Evolutionary conservation across 2,329 filamentous ascomycete species (phyloP).

Genomic region (Emmonsiellopsis sp.): DNA sequence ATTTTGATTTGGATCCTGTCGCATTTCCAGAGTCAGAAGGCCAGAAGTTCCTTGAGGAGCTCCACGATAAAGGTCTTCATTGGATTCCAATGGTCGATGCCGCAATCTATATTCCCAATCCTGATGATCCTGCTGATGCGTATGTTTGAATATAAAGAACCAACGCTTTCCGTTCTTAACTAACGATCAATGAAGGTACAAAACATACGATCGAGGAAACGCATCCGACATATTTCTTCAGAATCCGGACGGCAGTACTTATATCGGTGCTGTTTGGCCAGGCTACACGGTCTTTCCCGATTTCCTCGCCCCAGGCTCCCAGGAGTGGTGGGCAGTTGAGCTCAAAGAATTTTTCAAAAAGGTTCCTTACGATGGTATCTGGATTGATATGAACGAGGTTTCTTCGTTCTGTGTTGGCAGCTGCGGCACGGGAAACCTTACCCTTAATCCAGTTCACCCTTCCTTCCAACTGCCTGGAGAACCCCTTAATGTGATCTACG

Average conservation of each 20-base stretch:
- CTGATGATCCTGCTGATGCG: conserved; percentile 55
- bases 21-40: conserved; percentile 43
- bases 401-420: conserved; percentile 60
- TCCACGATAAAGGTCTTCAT: conserved; percentile 47
- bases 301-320: conserved; percentile 49
- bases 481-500: conserved; percentile 47
- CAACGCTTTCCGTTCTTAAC: conserved; percentile 8
- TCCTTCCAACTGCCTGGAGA: conserved; percentile 58
- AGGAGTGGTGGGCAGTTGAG: conserved; percentile 51
- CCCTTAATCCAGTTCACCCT: conserved; percentile 59
- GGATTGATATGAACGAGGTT: conserved; percentile 56
- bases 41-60: conserved; percentile 40
- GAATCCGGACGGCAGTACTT: conserved; percentile 45
- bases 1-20: conserved; percentile 48
- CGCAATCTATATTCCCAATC: conserved; percentile 64
- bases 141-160: conserved; percentile 33
- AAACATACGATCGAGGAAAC: conserved; percentile 42
- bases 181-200: conserved; percentile 39
- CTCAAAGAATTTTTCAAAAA: conserved; percentile 44
- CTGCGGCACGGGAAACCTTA: conserved; percentile 57
- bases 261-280: conserved; percentile 48
- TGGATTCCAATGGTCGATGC: conserved; percentile 54
- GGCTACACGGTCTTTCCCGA: conserved; percentile 54
- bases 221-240: conserved; percentile 41
- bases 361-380: conserved; percentile 44